Conservation (phyloP, 176 grass and related monocot species). For the Panicum miliaceum region DNA sequence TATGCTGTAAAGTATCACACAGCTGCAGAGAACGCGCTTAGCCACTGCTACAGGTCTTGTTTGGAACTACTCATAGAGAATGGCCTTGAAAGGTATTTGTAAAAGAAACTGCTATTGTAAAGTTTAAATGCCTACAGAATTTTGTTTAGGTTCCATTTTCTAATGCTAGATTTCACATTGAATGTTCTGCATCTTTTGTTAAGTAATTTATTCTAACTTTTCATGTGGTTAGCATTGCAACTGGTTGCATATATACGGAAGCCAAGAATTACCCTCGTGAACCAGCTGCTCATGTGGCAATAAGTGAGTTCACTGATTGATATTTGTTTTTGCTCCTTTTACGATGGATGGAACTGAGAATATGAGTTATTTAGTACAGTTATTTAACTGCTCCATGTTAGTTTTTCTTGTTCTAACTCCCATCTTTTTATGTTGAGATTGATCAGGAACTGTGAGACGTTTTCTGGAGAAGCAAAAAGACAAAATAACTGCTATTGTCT, state of each 20-base stretch:
- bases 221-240: constrained; percentile 76
- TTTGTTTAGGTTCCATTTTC: constrained; percentile 1
- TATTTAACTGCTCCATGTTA: constrained; percentile 23
- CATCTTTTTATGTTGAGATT: constrained; percentile 31
- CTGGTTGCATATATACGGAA: constrained; percentile 97
- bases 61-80: constrained; percentile 94
- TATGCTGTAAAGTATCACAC: constrained; percentile 99
- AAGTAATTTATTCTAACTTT: constrained; percentile 39
- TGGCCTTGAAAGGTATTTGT: constrained; percentile 77
- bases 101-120: not conserved
- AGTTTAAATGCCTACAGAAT: not conserved
- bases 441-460: constrained; percentile 85
- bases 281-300: constrained; percentile 95
- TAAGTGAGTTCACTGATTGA: constrained; percentile 70
- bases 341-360: not conserved
- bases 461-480: constrained; percentile 95
- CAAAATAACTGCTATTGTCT: constrained; percentile 88
- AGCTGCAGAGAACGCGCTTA: constrained; percentile 96
- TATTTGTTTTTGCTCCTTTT: constrained; percentile 28
- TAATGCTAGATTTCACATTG: not conserved
- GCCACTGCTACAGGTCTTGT: constrained; percentile 95
- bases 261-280: constrained; percentile 95
- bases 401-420: constrained; percentile 31
- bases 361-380: not conserved
- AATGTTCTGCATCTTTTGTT: not conserved